These are phyloP conservation scores for Dryas alaskensis DNA, from an alignment of 306 rosid species.

Conservation along the genomic window DNA sequence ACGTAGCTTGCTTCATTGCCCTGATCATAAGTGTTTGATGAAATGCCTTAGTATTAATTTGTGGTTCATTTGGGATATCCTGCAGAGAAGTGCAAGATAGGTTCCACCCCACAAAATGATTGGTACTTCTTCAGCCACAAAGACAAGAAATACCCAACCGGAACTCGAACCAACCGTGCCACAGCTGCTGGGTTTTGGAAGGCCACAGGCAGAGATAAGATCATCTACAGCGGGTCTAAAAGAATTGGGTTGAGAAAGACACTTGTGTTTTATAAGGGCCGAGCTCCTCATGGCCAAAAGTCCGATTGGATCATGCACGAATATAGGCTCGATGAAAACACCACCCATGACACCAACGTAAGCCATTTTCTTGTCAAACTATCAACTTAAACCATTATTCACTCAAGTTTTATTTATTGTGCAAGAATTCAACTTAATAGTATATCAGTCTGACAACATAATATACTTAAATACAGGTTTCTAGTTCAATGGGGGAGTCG, in stretches of 20 bases:
- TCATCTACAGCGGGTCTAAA: constrained; percentile 42
- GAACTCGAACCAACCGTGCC: constrained; percentile 59
- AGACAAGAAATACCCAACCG: constrained; percentile 62
- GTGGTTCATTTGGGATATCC: not conserved
- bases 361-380: not conserved
- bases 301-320: constrained; percentile 72
- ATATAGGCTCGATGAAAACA: constrained; percentile 51
- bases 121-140: constrained; percentile 69
- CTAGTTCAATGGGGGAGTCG: constrained; percentile 38
- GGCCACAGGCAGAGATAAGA: constrained; percentile 62
- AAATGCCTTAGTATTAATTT: not conserved
- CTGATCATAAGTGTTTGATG: no score
- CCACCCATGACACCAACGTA: constrained; percentile 34
- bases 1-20: not conserved
- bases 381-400: no score
- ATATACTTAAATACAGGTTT: constrained; percentile 26
- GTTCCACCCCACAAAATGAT: constrained; percentile 58
- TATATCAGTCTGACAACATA: no score
- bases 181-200: constrained; percentile 63
- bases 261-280: constrained; percentile 53
- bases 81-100: constrained; percentile 58
- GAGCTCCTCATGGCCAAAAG: constrained; percentile 67
- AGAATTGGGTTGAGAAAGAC: constrained; percentile 60
- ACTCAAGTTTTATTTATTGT: no score
- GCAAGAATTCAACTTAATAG: no score